A percentile compares a stretch with the other conserved stretches of the same genome.
Evolutionary conservation across 305 asterid species (phyloP).

Genomic region (Fraxinus baroniana): DNA sequence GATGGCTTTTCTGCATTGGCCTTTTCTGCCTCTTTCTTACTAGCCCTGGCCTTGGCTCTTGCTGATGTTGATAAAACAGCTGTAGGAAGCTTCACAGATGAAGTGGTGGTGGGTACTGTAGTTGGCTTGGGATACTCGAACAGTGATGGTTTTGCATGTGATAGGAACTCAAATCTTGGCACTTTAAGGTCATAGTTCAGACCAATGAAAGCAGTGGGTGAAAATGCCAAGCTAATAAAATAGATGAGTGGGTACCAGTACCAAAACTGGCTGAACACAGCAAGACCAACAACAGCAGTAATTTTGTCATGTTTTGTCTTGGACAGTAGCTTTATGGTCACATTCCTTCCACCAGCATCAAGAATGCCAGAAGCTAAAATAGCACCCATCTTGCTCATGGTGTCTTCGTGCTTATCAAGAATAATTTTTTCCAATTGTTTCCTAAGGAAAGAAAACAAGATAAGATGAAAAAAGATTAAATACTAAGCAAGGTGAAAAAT

Average conservation of each 20-base stretch:
- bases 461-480: slow-evolving; percentile 1
- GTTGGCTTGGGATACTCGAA: slow-evolving; percentile 96
- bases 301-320: slow-evolving; percentile 90
- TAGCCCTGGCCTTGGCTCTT: slow-evolving; percentile 86
- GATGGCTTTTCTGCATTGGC: slow-evolving; percentile 49
- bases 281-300: slow-evolving; percentile 92
- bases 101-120: slow-evolving; percentile 69
- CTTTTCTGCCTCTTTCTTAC: slow-evolving; percentile 86
- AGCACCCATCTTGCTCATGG: slow-evolving; percentile 99
- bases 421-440: slow-evolving; percentile 93
- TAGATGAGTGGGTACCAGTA: slow-evolving; percentile 99
- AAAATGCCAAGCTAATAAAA: slow-evolving; percentile 84
- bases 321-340: slow-evolving; percentile 72
- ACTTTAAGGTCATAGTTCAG: slow-evolving; percentile 85
- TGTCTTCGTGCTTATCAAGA: slow-evolving; percentile 97
- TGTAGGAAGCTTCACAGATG: slow-evolving; percentile 85
- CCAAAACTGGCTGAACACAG: slow-evolving; percentile 99
- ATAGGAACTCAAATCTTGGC: slow-evolving; percentile 86
- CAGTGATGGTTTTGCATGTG: slow-evolving; percentile 91
- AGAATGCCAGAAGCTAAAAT: slow-evolving; percentile 92
- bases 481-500: background rate
- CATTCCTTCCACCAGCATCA: slow-evolving; percentile 96
- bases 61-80: slow-evolving; percentile 92
- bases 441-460: slow-evolving; percentile 39
- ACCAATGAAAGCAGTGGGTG: slow-evolving; percentile 94